Conservation (phyloP, 495 filamentous ascomycete genomes). For the Penicillium ucsense region DNA sequence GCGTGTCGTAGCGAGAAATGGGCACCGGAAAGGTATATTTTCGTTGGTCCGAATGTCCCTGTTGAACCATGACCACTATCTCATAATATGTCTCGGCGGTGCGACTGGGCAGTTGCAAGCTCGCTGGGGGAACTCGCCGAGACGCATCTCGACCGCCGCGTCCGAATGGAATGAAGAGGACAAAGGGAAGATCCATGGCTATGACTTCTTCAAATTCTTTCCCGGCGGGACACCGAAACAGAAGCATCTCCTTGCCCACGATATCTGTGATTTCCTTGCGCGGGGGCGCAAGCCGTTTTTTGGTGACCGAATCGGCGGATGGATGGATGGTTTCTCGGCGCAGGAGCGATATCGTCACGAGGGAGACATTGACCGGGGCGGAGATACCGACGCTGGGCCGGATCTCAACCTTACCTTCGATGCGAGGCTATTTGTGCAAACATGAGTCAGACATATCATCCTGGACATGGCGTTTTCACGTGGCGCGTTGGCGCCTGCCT, state of each 20-base stretch:
- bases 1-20: conserved; percentile 83
- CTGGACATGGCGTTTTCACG: no score
- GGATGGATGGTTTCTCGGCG: conserved; percentile 95
- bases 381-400: conserved; percentile 73
- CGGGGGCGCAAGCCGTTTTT: conserved; percentile 85
- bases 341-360: conserved; percentile 89
- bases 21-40: conserved; percentile 90
- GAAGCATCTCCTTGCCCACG: conserved; percentile 88
- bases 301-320: conserved; percentile 83
- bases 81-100: conserved; percentile 96
- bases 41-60: conserved; percentile 72
- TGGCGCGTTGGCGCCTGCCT: no score
- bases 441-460: no score
- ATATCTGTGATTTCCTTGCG: conserved; percentile 84
- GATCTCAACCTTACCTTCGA: conserved; percentile 97
- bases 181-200: conserved; percentile 96
- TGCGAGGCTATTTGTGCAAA: conserved; percentile 58
- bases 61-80: conserved; percentile 90
- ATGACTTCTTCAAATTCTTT: conserved; percentile 80
- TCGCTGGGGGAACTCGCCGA: conserved; percentile 82
- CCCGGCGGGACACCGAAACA: conserved; percentile 77
- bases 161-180: conserved; percentile 93
- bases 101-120: conserved; percentile 79
- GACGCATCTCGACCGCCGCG: conserved; percentile 81
- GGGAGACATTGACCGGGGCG: conserved; percentile 80